Evolutionary conservation across 1,139 yeast genomes (phyloP), one percentile per base, ranked within the genome.

Genomic region (Kodamaea ohmeri): DNA sequence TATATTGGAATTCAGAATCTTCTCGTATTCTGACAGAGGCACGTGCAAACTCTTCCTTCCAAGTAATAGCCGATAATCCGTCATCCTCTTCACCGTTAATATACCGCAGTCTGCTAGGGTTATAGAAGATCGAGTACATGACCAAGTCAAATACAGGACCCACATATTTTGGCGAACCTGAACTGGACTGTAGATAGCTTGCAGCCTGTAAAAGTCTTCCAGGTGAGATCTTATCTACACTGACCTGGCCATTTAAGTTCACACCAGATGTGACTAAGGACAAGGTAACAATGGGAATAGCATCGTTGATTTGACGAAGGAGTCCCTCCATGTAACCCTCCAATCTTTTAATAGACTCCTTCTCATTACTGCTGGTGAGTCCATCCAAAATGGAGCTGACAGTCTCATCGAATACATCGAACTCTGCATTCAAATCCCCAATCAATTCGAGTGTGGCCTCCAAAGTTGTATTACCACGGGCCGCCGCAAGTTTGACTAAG

Each of bases 1-100:
- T 55, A 52, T 83, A 84, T 4, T 55, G 48, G 48, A 62, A 80
- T 17, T 37, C 50, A 18, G 42, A 42, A 21, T 30, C 38, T 2
- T 45, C 44, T 2, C 52, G 48, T 6, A 83, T 53, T 16, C 62
- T 58, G 1, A 77, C 74, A 40, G 60, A 56, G 30, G 83, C 75
- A 39, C 80, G 67, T 6, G 88, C 82, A 58, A 65, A 78, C 41
- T 81, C 83, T 50, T 85, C 95, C 49, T 82, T 83, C 95, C 95
- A 85, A 2, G 77, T 70, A 1, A 83, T 73, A 33, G 71, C 71
- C 27, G 61, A 56, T 17, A 61, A 52, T 3, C 55, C 61, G 47
- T 25, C 61, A 3, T 45, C 50, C 6, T 51, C n/a, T n/a, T n/a
- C n/a, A n/a, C n/a, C 59, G 4, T 60, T 68, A 7, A 63, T 43